phyloP scores from a whole-genome alignment of 805 yeast species.

The Wickerhamomyces queroliae region DNA sequence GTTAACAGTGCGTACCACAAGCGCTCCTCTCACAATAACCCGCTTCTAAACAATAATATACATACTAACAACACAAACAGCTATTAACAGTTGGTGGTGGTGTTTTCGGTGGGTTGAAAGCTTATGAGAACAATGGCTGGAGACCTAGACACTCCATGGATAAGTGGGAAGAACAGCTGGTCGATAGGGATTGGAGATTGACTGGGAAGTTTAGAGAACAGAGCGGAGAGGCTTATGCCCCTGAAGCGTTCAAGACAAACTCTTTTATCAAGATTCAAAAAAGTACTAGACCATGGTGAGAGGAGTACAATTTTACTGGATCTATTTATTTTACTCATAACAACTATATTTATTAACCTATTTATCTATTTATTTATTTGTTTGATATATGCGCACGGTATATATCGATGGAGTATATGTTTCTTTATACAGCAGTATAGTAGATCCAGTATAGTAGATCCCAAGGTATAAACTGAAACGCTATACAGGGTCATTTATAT shows the following conservation, averaged over 20 bases:
- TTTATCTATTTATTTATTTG: too few relatives aligned
- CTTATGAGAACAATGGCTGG: conserved; percentile 41
- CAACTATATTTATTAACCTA: neutral
- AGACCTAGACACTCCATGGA: conserved; percentile 49
- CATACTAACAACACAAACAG: conserved; percentile 15
- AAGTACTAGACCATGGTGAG: conserved; percentile 19
- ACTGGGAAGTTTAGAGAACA: conserved; percentile 75
- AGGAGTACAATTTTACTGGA: neutral
- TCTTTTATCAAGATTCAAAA: conserved; percentile 32
- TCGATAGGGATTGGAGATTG: conserved; percentile 70
- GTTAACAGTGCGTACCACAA: conserved; percentile 28
- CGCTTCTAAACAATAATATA: conserved; percentile 1
- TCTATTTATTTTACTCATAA: neutral
- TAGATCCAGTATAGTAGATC: too few relatives aligned
- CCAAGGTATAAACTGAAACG: too few relatives aligned
- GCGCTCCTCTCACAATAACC: neutral
- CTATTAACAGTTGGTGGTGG: conserved; percentile 51
- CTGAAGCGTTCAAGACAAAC: conserved; percentile 72
- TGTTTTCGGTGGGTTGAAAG: conserved; percentile 36
- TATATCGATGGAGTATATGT: too few relatives aligned
- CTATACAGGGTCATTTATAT: too few relatives aligned
- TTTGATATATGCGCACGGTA: too few relatives aligned
- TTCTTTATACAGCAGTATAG: too few relatives aligned
- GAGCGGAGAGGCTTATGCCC: conserved; percentile 59
- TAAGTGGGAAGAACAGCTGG: conserved; percentile 44